Conservation (phyloP, 805 yeast genomes). For the Schwanniomyces sp. region DNA sequence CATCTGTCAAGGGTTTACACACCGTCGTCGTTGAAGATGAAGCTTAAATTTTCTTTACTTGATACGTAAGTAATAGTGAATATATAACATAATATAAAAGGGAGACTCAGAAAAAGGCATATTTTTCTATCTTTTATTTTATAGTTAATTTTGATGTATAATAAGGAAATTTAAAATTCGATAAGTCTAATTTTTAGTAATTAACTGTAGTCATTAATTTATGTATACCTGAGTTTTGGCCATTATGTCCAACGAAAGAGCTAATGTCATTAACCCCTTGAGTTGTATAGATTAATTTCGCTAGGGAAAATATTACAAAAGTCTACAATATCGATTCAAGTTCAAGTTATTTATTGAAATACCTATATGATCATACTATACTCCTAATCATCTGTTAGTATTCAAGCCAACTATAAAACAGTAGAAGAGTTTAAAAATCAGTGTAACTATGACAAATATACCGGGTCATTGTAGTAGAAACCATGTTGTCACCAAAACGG, state of each 20-base stretch:
- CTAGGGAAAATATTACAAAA: not conserved
- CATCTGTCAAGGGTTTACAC: conserved; percentile 95
- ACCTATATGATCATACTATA: not conserved
- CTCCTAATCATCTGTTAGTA: conserved; percentile 1
- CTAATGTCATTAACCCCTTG: no score
- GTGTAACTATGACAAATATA: conserved; percentile 88
- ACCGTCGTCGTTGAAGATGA: conserved; percentile 93
- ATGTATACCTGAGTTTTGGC: not conserved
- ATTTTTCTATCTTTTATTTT: conserved; percentile 4
- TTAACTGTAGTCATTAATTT: not conserved
- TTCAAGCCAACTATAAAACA: not conserved
- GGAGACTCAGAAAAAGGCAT: not conserved
- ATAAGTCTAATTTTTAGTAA: not conserved
- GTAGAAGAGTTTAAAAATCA: conserved; percentile 35
- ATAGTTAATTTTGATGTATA: conserved; percentile 12
- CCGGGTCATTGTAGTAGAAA: conserved; percentile 57
- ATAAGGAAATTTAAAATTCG: conserved; percentile 13
- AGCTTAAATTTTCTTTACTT: conserved; percentile 32
- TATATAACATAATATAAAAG: conserved; percentile 1
- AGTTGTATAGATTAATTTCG: no score
- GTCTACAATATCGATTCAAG: not conserved
- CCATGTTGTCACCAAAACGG: conserved; percentile 52
- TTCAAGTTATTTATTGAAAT: not conserved
- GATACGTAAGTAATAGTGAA: conserved; percentile 8
- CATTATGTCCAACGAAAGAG: no score